Evolutionary conservation across 2,329 filamentous ascomycete genomes (phyloP).

Genomic region (Pseudocercospora fijiensis): DNA sequence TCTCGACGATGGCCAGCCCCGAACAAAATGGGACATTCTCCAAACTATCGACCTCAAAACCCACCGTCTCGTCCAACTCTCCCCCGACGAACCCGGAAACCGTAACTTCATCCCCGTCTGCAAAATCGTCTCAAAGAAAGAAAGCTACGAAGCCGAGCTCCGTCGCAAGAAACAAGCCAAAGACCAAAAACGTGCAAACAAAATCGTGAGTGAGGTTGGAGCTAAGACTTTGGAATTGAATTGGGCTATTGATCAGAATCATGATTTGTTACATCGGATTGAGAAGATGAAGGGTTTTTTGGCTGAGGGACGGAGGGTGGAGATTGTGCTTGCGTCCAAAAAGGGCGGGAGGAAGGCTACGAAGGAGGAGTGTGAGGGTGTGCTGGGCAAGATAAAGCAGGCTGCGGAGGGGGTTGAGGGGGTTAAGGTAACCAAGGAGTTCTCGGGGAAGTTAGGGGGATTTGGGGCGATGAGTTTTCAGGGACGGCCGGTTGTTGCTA

Average conservation of each 20-base stretch:
- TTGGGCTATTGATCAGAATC: slow-evolving; percentile 74
- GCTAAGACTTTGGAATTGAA: slow-evolving; percentile 83
- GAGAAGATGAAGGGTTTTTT: slow-evolving; percentile 68
- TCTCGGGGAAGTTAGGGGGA: slow-evolving; percentile 49
- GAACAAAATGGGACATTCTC: slow-evolving; percentile 42
- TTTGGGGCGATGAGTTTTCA: slow-evolving; percentile 50
- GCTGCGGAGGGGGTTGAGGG: slow-evolving; percentile 46
- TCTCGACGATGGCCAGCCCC: slow-evolving; percentile 5
- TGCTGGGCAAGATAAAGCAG: slow-evolving; percentile 55
- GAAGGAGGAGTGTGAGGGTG: slow-evolving; percentile 58
- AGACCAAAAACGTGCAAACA: slow-evolving; percentile 48
- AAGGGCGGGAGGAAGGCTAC: slow-evolving; percentile 61
- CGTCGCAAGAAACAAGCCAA: slow-evolving; percentile 44
- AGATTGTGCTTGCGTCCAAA: slow-evolving; percentile 69
- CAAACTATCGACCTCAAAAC: slow-evolving; percentile 49
- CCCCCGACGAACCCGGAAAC: slow-evolving; percentile 25
- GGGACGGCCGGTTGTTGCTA: background rate
- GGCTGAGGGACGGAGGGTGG: slow-evolving; percentile 70
- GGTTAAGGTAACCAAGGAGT: slow-evolving; percentile 48
- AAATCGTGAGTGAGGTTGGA: slow-evolving; percentile 42
- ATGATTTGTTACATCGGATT: slow-evolving; percentile 70
- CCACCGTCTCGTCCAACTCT: slow-evolving; percentile 54
- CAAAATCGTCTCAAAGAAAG: slow-evolving; percentile 64
- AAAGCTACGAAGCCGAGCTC: slow-evolving; percentile 49
- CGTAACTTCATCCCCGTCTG: slow-evolving; percentile 63